These are phyloP conservation scores for Hypericum perforatum DNA, from an alignment of 345 rosid species.

Conservation along the genomic window DNA sequence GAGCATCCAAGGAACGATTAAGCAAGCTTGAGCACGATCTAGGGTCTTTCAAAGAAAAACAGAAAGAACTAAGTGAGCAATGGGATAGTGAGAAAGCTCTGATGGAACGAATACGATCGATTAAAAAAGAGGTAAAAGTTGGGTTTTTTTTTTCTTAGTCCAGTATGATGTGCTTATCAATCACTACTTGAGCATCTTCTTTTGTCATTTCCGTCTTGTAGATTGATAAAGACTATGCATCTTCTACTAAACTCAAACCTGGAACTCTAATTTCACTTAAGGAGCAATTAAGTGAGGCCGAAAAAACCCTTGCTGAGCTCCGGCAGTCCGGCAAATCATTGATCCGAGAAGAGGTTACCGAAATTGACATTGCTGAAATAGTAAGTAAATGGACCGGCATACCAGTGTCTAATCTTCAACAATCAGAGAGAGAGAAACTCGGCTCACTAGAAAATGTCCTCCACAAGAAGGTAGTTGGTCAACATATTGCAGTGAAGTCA, in stretches of 20 bases:
- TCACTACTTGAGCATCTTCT: slow-evolving; percentile 9
- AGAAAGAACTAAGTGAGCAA: slow-evolving; percentile 58
- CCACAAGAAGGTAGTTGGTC: background rate
- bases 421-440: background rate
- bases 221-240: slow-evolving; percentile 91
- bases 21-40: slow-evolving; percentile 66
- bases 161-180: background rate
- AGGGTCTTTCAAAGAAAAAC: slow-evolving; percentile 50
- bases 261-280: slow-evolving; percentile 77
- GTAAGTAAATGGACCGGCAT: slow-evolving; percentile 99
- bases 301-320: slow-evolving; percentile 60
- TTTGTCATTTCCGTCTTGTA: slow-evolving; percentile 11
- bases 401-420: slow-evolving; percentile 78
- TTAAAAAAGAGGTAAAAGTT: slow-evolving; percentile 71
- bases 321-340: slow-evolving; percentile 61
- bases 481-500: background rate
- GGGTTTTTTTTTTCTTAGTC: background rate
- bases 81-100: slow-evolving; percentile 71
- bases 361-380: slow-evolving; percentile 81
- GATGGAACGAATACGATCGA: slow-evolving; percentile 62
- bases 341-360: slow-evolving; percentile 84
- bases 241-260: slow-evolving; percentile 79
- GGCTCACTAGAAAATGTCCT: background rate
- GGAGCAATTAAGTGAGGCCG: slow-evolving; percentile 77
- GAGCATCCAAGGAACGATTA: slow-evolving; percentile 78